phyloP scores from a whole-genome alignment of 2,329 filamentous ascomycete species.

The Chaetomium sp. region DNA sequence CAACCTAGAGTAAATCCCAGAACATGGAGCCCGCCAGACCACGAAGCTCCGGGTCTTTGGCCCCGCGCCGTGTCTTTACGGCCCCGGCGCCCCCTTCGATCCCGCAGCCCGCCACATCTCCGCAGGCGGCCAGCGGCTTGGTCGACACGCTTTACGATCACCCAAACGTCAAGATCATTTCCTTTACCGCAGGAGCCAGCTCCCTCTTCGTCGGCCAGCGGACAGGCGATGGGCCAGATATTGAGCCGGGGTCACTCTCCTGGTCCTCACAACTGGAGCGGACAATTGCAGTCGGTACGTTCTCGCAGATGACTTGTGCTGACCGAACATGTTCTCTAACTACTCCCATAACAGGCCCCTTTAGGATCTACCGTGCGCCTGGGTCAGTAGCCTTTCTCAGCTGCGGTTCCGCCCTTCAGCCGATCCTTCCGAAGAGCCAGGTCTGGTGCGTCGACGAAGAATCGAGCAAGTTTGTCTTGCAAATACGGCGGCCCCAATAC shows the following conservation, averaged over 20 bases:
- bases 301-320: conserved; percentile 34
- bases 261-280: conserved; percentile 78
- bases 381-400: conserved; percentile 86
- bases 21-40: conserved; percentile 36
- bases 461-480: conserved; percentile 79
- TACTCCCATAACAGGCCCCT: conserved; percentile 54
- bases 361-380: conserved; percentile 83
- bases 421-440: conserved; percentile 86
- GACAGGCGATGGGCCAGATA: conserved; percentile 40
- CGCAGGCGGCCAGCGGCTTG: conserved; percentile 38
- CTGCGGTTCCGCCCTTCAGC: conserved; percentile 79
- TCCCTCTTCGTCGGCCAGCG: conserved; percentile 40
- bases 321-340: conserved; percentile 21
- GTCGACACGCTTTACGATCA: conserved; percentile 77
- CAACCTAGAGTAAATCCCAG: conserved; percentile 13
- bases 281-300: conserved; percentile 73
- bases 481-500: conserved; percentile 80
- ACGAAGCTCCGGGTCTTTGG: conserved; percentile 28
- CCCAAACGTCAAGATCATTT: conserved; percentile 68
- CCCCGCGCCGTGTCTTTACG: conserved; percentile 42
- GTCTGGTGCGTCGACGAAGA: conserved; percentile 90
- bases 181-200: conserved; percentile 50
- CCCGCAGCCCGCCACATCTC: conserved; percentile 34
- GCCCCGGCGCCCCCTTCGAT: conserved; percentile 40
- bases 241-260: conserved; percentile 64